Conservation (phyloP, 1,284 basidiomycete species). For the Fomitopsis schrenkii region DNA sequence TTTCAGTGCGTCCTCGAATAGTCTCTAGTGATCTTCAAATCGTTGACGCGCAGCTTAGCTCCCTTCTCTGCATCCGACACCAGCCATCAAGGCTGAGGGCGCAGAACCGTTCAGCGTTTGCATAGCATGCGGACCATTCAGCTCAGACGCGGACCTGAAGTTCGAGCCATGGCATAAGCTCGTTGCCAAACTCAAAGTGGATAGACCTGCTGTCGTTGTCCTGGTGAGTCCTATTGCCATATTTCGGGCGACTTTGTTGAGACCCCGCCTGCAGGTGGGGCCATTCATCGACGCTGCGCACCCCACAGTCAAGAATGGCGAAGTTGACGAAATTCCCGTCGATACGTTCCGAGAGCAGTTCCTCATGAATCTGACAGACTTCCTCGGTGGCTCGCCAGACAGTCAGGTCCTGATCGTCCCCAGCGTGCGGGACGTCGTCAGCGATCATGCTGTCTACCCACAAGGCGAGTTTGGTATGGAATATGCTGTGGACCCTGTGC, state of each 20-base stretch:
- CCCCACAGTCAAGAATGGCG: slow-evolving; percentile 68
- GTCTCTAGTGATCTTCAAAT: neutral
- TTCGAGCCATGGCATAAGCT: slow-evolving; percentile 70
- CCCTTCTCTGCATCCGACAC: slow-evolving; percentile 42
- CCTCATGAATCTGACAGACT: slow-evolving; percentile 50
- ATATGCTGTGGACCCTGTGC: slow-evolving; percentile 44
- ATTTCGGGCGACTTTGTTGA: neutral
- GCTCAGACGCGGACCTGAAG: slow-evolving; percentile 69
- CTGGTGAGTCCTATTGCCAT: slow-evolving; percentile 50
- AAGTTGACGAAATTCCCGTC: slow-evolving; percentile 59
- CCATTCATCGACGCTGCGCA: slow-evolving; percentile 86
- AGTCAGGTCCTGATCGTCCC: slow-evolving; percentile 80
- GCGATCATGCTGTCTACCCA: slow-evolving; percentile 81
- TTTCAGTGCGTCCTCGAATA: slow-evolving; percentile 52
- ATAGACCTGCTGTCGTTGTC: slow-evolving; percentile 75
- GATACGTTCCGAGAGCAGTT: slow-evolving; percentile 75
- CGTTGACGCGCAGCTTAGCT: slow-evolving; percentile 32
- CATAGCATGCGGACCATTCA: slow-evolving; percentile 81
- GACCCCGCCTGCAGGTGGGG: slow-evolving; percentile 57
- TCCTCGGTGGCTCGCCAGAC: slow-evolving; percentile 60
- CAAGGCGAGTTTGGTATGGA: slow-evolving; percentile 67
- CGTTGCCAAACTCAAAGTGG: slow-evolving; percentile 49
- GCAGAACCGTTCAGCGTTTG: slow-evolving; percentile 54
- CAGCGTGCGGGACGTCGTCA: slow-evolving; percentile 78
- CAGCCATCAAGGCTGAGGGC: slow-evolving; percentile 32